phyloP scores from a whole-genome alignment of 2,329 filamentous ascomycete species.

The Tolypocladium album region DNA sequence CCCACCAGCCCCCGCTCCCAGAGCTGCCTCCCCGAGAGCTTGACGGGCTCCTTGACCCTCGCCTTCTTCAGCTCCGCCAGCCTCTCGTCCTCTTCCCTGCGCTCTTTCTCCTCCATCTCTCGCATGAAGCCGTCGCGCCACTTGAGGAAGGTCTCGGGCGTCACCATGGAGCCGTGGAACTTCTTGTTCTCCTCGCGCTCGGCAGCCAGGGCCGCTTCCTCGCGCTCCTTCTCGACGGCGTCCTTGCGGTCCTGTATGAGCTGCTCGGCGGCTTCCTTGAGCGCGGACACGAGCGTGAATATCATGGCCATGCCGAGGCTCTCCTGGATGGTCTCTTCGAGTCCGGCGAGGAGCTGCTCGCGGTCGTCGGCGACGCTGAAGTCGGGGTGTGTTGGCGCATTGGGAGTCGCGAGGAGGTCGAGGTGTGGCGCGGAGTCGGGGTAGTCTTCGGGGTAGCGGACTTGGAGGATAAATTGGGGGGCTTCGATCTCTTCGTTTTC shows the following conservation, averaged over 20 bases:
- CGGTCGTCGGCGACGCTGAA: conserved; percentile 79
- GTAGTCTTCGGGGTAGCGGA: conserved; percentile 83
- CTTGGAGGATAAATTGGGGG: conserved; percentile 68
- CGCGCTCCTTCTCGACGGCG: conserved; percentile 45
- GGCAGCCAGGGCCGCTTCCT: conserved; percentile 43
- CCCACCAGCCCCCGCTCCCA: conserved; percentile 66
- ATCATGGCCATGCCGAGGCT: conserved; percentile 97
- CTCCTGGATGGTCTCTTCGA: conserved; percentile 73
- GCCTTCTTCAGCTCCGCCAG: conserved; percentile 75
- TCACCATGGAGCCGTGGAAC: conserved; percentile 86
- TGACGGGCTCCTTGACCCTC: conserved; percentile 62
- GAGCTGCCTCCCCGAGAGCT: conserved; percentile 62
- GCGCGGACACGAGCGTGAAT: conserved; percentile 74
- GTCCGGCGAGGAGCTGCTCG: conserved; percentile 55
- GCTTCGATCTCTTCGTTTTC: conserved; percentile 51
- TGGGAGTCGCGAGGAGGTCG: conserved; percentile 65
- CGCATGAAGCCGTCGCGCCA: conserved; percentile 71
- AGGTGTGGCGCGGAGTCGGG: conserved; percentile 79
- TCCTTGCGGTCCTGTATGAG: conserved; percentile 66
- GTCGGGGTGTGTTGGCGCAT: conserved; percentile 56
- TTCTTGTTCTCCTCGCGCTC: conserved; percentile 94
- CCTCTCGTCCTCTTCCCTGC: conserved; percentile 62
- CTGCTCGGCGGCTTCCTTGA: conserved; percentile 87
- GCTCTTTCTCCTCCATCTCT: conserved; percentile 69
- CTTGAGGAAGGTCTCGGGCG: conserved; percentile 68